These are phyloP conservation scores for Clarireedia hainanense DNA, from an alignment of 2,329 filamentous ascomycete genomes.

Conservation along the genomic window DNA sequence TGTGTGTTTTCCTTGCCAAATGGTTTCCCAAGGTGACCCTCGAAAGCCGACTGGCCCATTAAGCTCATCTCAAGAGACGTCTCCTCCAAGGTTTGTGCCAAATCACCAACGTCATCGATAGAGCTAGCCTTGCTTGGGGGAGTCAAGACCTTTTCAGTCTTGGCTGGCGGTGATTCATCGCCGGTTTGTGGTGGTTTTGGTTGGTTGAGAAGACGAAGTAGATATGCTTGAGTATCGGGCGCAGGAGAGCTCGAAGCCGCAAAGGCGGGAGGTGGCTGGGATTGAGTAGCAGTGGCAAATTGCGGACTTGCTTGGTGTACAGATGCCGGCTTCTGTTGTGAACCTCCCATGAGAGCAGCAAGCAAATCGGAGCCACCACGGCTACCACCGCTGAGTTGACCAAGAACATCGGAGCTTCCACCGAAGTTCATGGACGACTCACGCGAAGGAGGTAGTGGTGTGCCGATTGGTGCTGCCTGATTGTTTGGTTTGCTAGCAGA, in stretches of 20 bases:
- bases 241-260: slow-evolving; percentile 44
- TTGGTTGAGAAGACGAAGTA: slow-evolving; percentile 78
- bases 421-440: slow-evolving; percentile 21
- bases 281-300: slow-evolving; percentile 21
- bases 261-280: slow-evolving; percentile 14
- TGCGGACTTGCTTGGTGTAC: slow-evolving; percentile 13
- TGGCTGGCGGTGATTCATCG: slow-evolving; percentile 26
- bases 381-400: slow-evolving; percentile 14
- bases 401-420: slow-evolving; percentile 15
- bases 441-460: slow-evolving; percentile 24
- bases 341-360: slow-evolving; percentile 25
- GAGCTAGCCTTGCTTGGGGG: slow-evolving; percentile 34
- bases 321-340: slow-evolving; percentile 18
- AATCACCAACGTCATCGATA: slow-evolving; percentile 27
- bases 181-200: slow-evolving; percentile 57
- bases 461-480: slow-evolving; percentile 24
- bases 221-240: slow-evolving; percentile 72
- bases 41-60: slow-evolving; percentile 18
- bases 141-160: slow-evolving; percentile 27
- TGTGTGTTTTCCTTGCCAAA: slow-evolving; percentile 20
- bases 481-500: slow-evolving; percentile 20
- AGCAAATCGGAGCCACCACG: slow-evolving; percentile 25
- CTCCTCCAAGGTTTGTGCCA: slow-evolving; percentile 37
- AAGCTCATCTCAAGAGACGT: slow-evolving; percentile 34
- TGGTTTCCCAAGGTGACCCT: slow-evolving; percentile 10